phyloP scores from a whole-genome alignment of 345 rosid species.

The Acer saccharum region DNA sequence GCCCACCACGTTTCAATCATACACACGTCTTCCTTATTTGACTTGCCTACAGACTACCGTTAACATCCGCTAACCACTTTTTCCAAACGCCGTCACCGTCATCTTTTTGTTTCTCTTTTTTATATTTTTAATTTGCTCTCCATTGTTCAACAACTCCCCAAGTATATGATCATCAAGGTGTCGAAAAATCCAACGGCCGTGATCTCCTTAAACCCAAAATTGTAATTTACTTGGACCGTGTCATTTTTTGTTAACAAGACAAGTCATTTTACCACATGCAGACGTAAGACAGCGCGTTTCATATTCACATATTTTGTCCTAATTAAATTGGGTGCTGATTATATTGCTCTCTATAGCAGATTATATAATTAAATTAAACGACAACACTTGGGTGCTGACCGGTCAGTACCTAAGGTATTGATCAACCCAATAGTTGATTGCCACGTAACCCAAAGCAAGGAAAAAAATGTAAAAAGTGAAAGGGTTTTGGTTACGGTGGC shows the following conservation, averaged over 20 bases:
- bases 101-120: background rate
- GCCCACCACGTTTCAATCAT: conserved; percentile 29
- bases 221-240: background rate
- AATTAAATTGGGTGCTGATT: background rate
- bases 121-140: background rate
- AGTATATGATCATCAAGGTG: background rate
- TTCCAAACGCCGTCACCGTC: conserved; percentile 4
- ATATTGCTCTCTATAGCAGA: background rate
- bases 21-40: background rate
- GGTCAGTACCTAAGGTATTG: no score
- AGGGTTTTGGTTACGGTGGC: no score
- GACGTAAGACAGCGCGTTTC: background rate
- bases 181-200: background rate
- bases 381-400: no score
- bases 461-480: no score
- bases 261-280: background rate
- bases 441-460: no score
- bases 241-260: no score
- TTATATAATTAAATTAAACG: background rate
- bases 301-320: background rate
- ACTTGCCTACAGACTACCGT: conserved; percentile 5
- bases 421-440: no score
- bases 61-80: conserved; percentile 2
- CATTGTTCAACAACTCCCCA: background rate
- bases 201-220: background rate